A percentile compares a stretch with the other conserved stretches of the same genome.
Evolutionary conservation across 1,284 basidiomycete genomes (phyloP).

Genomic region (Vanrija sp.): DNA sequence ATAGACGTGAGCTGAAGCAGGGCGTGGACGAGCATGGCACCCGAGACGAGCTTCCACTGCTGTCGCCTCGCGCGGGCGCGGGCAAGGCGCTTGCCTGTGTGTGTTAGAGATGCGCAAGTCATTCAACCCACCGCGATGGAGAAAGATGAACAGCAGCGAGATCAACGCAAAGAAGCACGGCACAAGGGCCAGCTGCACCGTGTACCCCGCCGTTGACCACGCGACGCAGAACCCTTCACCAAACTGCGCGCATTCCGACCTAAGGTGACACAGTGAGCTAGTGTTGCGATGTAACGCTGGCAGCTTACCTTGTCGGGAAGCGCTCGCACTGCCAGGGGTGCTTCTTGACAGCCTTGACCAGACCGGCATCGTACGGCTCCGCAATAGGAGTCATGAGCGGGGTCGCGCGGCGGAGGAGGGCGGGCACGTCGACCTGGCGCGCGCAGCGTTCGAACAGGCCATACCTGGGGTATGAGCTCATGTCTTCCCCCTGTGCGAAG

Average conservation of each 20-base stretch:
- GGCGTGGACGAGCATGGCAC: constrained; percentile 45
- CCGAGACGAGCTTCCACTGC: constrained; percentile 49
- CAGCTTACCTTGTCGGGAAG: constrained; percentile 42
- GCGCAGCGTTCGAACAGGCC: constrained; percentile 47
- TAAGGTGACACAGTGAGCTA: constrained; percentile 1
- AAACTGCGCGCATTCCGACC: constrained; percentile 46
- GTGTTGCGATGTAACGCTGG: too few relatives aligned
- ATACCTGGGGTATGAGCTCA: constrained; percentile 29
- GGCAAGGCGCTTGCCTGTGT: constrained; percentile 39
- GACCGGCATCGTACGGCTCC: not conserved
- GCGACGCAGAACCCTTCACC: constrained; percentile 47
- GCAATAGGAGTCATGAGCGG: constrained; percentile 19
- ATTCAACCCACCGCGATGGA: constrained; percentile 35
- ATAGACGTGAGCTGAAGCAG: constrained; percentile 40
- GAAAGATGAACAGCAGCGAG: constrained; percentile 46
- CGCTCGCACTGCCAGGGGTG: constrained; percentile 31
- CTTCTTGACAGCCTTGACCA: not conserved
- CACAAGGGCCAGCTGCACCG: constrained; percentile 45
- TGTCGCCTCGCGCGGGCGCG: constrained; percentile 43
- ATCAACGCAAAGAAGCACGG: constrained; percentile 45
- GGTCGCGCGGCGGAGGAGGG: constrained; percentile 30
- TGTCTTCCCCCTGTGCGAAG: not conserved
- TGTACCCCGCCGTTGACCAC: constrained; percentile 44
- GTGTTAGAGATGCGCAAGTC: not conserved
- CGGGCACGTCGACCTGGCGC: constrained; percentile 22